Percentiles rank a stretch among this genome's conserved stretches.
Evolutionary conservation across 129 eudicot species (phyloP).

Genomic region (Artemisia argyi): DNA sequence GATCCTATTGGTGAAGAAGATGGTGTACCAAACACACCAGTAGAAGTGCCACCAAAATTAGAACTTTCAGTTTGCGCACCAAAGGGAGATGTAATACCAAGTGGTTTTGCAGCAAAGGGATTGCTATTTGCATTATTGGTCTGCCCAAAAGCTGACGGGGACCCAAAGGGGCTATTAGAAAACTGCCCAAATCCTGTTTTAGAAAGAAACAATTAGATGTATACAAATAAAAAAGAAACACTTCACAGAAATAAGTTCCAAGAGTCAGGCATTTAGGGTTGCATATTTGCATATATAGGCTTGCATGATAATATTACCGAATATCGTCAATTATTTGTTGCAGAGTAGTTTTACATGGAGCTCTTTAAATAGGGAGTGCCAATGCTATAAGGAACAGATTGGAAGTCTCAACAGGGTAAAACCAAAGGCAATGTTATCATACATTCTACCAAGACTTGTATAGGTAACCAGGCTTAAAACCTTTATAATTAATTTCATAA

Average conservation of each 20-base stretch:
- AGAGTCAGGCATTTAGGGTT: neutral
- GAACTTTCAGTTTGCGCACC: constrained; percentile 89
- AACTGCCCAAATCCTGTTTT: constrained; percentile 89
- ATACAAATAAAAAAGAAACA: neutral
- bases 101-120: constrained; percentile 80
- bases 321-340: neutral
- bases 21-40: constrained; percentile 70
- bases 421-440: too few relatives aligned
- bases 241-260: neutral
- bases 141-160: constrained; percentile 89
- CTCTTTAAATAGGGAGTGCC: too few relatives aligned
- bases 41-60: constrained; percentile 77
- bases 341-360: too few relatives aligned
- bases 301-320: neutral
- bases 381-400: too few relatives aligned
- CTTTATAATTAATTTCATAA: too few relatives aligned
- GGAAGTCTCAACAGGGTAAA: too few relatives aligned
- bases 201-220: constrained; percentile 15
- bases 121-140: constrained; percentile 55
- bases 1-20: constrained; percentile 50
- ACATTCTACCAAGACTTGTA: too few relatives aligned
- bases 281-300: neutral
- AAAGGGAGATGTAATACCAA: constrained; percentile 72
- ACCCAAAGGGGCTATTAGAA: constrained; percentile 78
- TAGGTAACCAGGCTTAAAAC: too few relatives aligned